Evolutionary conservation across 805 yeast species (phyloP).

Genomic region (Yamadazyma endophytica): DNA sequence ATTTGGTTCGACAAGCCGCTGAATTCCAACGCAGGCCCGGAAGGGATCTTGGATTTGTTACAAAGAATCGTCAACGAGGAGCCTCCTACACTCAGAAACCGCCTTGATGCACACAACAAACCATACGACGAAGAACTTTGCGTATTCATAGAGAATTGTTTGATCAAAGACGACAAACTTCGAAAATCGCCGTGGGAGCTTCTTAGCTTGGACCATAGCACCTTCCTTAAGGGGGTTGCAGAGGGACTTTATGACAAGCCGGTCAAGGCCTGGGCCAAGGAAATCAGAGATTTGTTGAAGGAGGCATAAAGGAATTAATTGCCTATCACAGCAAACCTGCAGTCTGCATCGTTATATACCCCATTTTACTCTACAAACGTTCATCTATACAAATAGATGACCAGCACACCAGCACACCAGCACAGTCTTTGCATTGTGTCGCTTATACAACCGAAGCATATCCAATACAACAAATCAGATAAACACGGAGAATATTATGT

Average conservation of each 20-base stretch:
- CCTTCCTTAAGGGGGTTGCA: conserved; percentile 27
- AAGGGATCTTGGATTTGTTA: conserved; percentile 83
- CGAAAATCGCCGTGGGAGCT: conserved; percentile 76
- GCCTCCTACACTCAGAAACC: conserved; percentile 61
- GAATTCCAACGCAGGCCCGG: conserved; percentile 42
- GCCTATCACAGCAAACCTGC: background rate
- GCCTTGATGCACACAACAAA: conserved; percentile 24
- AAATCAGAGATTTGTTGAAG: conserved; percentile 21
- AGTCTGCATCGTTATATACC: background rate
- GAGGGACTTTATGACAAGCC: conserved; percentile 31
- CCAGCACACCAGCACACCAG: background rate
- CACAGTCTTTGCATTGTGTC: background rate
- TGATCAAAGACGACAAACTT: conserved; percentile 61
- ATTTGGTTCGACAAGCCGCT: conserved; percentile 52
- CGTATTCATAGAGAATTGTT: conserved; percentile 68
- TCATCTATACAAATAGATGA: background rate
- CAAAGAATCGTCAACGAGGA: conserved; percentile 93
- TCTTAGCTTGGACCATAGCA: conserved; percentile 19
- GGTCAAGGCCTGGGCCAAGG: conserved; percentile 39
- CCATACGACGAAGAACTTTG: conserved; percentile 49
- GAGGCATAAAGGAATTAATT: too few relatives aligned
- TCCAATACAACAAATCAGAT: background rate
- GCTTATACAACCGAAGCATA: background rate
- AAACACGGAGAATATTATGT: background rate
- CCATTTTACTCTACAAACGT: background rate